phyloP scores from a whole-genome alignment of 2,329 filamentous ascomycete species.

The Aspergillus thermomutatus region DNA sequence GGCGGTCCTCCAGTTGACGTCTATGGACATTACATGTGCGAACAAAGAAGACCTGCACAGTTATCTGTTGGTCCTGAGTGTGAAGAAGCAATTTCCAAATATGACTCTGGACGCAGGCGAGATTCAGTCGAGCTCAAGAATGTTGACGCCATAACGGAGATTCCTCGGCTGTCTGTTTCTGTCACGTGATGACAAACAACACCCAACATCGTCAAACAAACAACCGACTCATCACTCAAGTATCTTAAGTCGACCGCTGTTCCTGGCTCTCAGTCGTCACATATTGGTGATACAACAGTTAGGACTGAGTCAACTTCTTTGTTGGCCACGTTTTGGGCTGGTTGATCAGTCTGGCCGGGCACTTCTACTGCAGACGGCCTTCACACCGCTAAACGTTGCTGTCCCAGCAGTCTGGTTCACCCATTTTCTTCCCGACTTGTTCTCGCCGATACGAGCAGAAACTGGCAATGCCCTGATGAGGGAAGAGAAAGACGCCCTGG shows the following conservation, averaged over 20 bases:
- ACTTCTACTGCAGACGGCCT: slow-evolving; percentile 1
- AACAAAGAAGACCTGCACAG: neutral
- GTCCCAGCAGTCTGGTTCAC: slow-evolving; percentile 13
- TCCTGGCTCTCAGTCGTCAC: neutral
- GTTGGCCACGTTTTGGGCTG: neutral
- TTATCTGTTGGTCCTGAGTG: neutral
- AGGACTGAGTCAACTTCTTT: neutral
- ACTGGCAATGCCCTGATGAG: neutral
- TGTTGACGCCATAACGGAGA: neutral
- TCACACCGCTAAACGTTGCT: slow-evolving; percentile 13
- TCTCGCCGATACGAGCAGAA: neutral
- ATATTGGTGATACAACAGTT: neutral
- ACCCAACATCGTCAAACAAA: neutral
- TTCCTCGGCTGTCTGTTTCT: neutral
- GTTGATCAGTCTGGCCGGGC: neutral
- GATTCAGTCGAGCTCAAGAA: neutral
- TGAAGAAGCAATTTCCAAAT: neutral
- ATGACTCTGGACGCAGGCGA: no score
- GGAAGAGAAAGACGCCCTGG: neutral
- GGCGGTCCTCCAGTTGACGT: slow-evolving; percentile 92
- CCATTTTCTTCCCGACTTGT: slow-evolving; percentile 8
- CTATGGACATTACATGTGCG: slow-evolving; percentile 76
- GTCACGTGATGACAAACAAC: neutral
- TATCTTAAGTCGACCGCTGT: neutral
- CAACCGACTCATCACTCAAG: neutral